These are phyloP conservation scores for Rhizopus delemar DNA, from an alignment of 371 early-diverging fungal species.

Conservation along the genomic window DNA sequence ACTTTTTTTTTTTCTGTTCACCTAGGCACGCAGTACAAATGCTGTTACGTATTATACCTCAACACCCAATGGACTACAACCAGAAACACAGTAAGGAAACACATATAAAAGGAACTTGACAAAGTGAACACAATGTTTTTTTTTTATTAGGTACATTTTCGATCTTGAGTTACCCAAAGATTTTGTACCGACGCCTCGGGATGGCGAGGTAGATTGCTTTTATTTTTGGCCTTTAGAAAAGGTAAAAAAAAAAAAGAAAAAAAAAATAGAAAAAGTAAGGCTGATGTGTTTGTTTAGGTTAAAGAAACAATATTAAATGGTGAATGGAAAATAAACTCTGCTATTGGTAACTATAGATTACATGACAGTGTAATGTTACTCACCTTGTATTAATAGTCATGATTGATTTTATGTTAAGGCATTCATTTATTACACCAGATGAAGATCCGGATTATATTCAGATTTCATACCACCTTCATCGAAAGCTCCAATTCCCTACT, in stretches of 20 bases:
- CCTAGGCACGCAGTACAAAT: constrained; percentile 59
- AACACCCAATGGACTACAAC: constrained; percentile 61
- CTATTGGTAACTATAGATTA: constrained; percentile 39
- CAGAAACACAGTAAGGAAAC: constrained; percentile 66
- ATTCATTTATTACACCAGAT: constrained; percentile 71
- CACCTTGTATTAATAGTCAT: constrained; percentile 39
- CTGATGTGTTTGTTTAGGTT: constrained; percentile 35
- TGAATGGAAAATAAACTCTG: constrained; percentile 91
- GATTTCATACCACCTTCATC: constrained; percentile 65
- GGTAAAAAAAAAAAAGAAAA: constrained; percentile 40
- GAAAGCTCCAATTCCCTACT: constrained; percentile 69
- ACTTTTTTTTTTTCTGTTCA: constrained; percentile 3
- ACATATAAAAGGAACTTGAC: background rate
- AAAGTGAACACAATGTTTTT: constrained; percentile 5
- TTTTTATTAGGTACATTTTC: constrained; percentile 63
- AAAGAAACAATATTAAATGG: constrained; percentile 54
- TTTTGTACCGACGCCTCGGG: constrained; percentile 72
- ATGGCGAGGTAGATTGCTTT: constrained; percentile 91
- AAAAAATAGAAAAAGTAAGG: constrained; percentile 1
- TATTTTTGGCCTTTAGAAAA: constrained; percentile 73
- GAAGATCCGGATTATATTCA: constrained; percentile 82
- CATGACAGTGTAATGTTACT: background rate
- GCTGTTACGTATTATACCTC: constrained; percentile 70
- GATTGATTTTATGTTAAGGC: constrained; percentile 86
- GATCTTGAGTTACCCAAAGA: constrained; percentile 75